Base-by-base conservation (phyloP, 1,284 basidiomycete genomes). In the Ustilago xerochloae region DNA sequence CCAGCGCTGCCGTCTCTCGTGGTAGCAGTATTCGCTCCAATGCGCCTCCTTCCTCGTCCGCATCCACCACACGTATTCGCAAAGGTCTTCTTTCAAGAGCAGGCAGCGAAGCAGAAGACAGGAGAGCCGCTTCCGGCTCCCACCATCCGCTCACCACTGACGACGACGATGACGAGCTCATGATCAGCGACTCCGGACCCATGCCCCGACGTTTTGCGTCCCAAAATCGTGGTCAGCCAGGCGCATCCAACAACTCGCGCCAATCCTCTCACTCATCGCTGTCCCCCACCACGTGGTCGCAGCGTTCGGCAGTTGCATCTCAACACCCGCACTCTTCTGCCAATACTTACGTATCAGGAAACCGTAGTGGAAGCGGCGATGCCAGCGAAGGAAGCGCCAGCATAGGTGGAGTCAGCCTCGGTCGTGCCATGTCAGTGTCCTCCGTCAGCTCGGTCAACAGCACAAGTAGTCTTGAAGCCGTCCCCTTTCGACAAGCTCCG, bases 391-490 rank as follows among this genome's bases (percentile, higher is more conserved):
- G 70, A 9, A 54, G 41, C 16, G 35, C 58, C 24, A 64, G 66
- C 39, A 29, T 55, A 6, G 58, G 64, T n/a, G 63, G 61, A 26
- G 59, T 70, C 51, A 66, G 63, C 45, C 56, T 83, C 3, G 79
- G 68, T 36, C 71, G 82, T 6, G 80, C 79, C 55, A 78, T 77
- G 62, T 83, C 82, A n/a, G 71, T 80, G 38, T 78, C 75, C 50
- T 79, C 77, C 10, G 77, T 81, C 22, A 81, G 79, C 63, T 79
- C 75, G 18, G 82, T 78, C 50, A 81, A 76, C 58, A 81, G 78
- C 65, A 80, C 80, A 16, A 78, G 74, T 55, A 83, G 81, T 59
- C 74, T 84, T 28, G 82, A 84, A 45, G 80, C 82, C 5, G 80
- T 68, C 0, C 82, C 82, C 10, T 84, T 84, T 39, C 77, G 81